These are phyloP conservation scores for Simmondsia chinensis DNA, from an alignment of 148 eudicot genomes.

Conservation along the genomic window DNA sequence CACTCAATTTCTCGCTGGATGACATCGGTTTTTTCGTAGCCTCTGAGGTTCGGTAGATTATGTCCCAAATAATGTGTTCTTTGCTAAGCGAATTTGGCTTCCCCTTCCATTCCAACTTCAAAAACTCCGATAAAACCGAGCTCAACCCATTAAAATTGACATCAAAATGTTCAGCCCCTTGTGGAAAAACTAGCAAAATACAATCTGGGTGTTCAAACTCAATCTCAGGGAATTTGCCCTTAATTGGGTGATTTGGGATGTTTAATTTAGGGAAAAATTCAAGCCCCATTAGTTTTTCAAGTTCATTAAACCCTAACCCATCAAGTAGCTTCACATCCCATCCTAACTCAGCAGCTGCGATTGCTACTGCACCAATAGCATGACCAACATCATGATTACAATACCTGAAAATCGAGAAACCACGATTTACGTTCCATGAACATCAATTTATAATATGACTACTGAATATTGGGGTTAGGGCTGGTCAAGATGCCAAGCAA, in stretches of 20 bases:
- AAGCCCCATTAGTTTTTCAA: slow-evolving; percentile 72
- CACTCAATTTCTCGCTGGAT: slow-evolving; percentile 17
- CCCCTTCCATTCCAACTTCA: slow-evolving; percentile 72
- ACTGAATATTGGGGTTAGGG: too few species aligned
- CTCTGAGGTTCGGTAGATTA: slow-evolving; percentile 78
- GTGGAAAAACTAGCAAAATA: slow-evolving; percentile 56
- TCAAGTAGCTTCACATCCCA: slow-evolving; percentile 95
- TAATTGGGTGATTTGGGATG: slow-evolving; percentile 59
- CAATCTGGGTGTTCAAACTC: slow-evolving; percentile 98
- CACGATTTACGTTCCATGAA: too few species aligned
- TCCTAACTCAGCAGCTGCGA: slow-evolving; percentile 80
- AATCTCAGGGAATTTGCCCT: slow-evolving; percentile 60
- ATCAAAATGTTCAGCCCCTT: slow-evolving; percentile 25
- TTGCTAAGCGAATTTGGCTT: slow-evolving; percentile 70
- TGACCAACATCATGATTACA: slow-evolving; percentile 97
- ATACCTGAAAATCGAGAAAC: too few species aligned
- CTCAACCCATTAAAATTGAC: slow-evolving; percentile 45
- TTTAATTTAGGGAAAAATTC: slow-evolving; percentile 17
- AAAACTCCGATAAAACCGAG: slow-evolving; percentile 28
- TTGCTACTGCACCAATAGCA: slow-evolving; percentile 65
- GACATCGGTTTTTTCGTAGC: slow-evolving; percentile 58
- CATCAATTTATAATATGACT: too few species aligned
- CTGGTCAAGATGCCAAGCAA: too few species aligned
- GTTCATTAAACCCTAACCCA: slow-evolving; percentile 59
- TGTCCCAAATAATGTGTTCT: slow-evolving; percentile 90